Evolutionary conservation across 2,329 filamentous ascomycete species (phyloP), one percentile per base, ranked within the genome.

Genomic region (Zymoseptoria pseudotritici): DNA sequence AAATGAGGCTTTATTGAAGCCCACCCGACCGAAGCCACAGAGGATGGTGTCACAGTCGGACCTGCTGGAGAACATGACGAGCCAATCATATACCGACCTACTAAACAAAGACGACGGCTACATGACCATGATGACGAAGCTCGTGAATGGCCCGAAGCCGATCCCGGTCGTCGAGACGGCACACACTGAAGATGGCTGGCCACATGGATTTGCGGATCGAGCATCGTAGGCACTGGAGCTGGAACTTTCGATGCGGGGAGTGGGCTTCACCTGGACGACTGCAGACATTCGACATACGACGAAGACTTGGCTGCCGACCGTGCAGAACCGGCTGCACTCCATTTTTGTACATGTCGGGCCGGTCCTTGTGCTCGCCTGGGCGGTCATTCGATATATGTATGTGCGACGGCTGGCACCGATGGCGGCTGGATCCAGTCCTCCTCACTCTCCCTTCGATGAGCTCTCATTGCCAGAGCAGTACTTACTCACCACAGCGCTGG

Each of bases 261-360:
- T 76, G 6, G 76, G 76, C 50, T 78, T 78, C 64, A 77, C 76
- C 0, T 78, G 76, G 76, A 76, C 74, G 20, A 78, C 75, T 1
- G 76, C 76, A 5, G 76, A 78, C 57, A 75, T 78, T 2, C 71
- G 76, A 9, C 76, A 78, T 62, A 76, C 76, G 4, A 72, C 72
- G 31, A 74, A 74, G 63, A 78, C 76, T 0, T 78, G 76, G 76
- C 64, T 77, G 4, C 76, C 76, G 0, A 77, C 73, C 2, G 69
- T 75, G 8, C 58, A 63, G 19, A 75, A 77, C 56, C 70, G 76
- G 5, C 50, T 75, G 9, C 76, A 78, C 60, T 75, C 73, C 54
- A 75, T 78, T 24, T 51, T 73, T 17, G 66, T 76, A 13, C 74
- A 76, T 54, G 75, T 73, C 0, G 51, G 70, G 0, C 76, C 76